Evolutionary conservation across 768 basidiomycete species (phyloP).

Genomic region (Nidularia sp.): DNA sequence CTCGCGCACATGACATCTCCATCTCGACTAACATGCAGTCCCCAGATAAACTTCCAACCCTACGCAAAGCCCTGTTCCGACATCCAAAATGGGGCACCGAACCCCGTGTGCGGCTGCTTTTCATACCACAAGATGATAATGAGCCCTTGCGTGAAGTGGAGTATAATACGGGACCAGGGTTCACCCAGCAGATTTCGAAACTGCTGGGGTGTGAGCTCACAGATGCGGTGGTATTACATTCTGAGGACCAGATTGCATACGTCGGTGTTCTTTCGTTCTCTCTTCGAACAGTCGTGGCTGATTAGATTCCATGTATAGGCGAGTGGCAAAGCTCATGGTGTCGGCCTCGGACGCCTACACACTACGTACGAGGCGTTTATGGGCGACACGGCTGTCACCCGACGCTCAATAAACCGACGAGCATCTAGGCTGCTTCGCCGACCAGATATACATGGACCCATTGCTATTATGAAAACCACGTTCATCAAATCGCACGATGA

Average conservation of each 20-base stretch:
- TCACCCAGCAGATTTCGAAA: constrained; percentile 1
- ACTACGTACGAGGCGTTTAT: constrained; percentile 14
- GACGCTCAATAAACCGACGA: constrained; percentile 11
- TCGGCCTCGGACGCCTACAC: constrained; percentile 14
- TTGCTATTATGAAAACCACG: constrained; percentile 12
- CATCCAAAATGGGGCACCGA: constrained; percentile 11
- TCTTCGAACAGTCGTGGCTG: not conserved
- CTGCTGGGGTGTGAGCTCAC: constrained; percentile 5
- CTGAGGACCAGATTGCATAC: constrained; percentile 13
- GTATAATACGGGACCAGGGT: constrained; percentile 5
- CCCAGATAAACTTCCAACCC: not conserved
- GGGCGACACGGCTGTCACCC: constrained; percentile 8
- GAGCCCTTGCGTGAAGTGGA: constrained; percentile 9
- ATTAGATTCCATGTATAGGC: constrained; percentile 3
- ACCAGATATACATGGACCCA: constrained; percentile 7
- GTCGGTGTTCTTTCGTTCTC: constrained; percentile 1
- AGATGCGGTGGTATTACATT: constrained; percentile 9
- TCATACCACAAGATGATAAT: constrained; percentile 10
- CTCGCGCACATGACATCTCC: constrained; percentile 13
- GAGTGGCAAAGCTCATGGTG: constrained; percentile 6
- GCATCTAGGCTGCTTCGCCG: constrained; percentile 8
- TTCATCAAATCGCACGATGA: constrained; percentile 4
- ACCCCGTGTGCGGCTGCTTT: constrained; percentile 9
- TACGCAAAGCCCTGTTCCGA: constrained; percentile 8
- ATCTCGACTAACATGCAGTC: constrained; percentile 5